Evolutionary conservation across 176 grass and related monocot genomes (phyloP).

Genomic region (Rhynchospora breviuscula): DNA sequence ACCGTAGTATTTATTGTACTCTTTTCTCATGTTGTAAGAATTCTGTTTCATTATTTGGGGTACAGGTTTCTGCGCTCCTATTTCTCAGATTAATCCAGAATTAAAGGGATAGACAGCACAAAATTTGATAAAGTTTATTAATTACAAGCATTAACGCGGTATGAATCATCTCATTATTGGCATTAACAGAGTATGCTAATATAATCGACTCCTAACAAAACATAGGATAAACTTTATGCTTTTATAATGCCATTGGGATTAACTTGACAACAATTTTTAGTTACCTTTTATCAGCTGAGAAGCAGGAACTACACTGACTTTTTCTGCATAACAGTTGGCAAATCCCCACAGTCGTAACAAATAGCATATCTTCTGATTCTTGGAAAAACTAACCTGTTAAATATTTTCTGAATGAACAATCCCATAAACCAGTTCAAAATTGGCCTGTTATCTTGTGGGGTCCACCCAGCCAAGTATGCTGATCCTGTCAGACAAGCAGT

Average conservation of each 20-base stretch:
- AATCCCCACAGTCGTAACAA: slow-evolving; percentile 37
- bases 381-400: slow-evolving; percentile 41
- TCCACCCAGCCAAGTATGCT: slow-evolving; percentile 38
- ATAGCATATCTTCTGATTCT: slow-evolving; percentile 32
- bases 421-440: slow-evolving; percentile 19
- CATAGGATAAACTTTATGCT: background rate
- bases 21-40: background rate
- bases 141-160: too few relatives aligned
- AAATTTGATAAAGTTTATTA: background rate
- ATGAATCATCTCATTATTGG: background rate
- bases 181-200: background rate
- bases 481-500: slow-evolving; percentile 29
- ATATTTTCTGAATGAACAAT: slow-evolving; percentile 35
- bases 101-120: background rate
- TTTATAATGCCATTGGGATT: background rate
- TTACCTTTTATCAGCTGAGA: background rate
- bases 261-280: background rate
- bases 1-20: background rate
- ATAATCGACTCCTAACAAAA: background rate
- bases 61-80: background rate
- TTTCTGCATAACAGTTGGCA: background rate
- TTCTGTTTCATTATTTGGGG: background rate
- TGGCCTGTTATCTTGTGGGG: slow-evolving; percentile 33
- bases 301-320: background rate
- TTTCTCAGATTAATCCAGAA: background rate